Conservation (phyloP, 176 grass and related monocot genomes). For the Thalia dealbata region DNA sequence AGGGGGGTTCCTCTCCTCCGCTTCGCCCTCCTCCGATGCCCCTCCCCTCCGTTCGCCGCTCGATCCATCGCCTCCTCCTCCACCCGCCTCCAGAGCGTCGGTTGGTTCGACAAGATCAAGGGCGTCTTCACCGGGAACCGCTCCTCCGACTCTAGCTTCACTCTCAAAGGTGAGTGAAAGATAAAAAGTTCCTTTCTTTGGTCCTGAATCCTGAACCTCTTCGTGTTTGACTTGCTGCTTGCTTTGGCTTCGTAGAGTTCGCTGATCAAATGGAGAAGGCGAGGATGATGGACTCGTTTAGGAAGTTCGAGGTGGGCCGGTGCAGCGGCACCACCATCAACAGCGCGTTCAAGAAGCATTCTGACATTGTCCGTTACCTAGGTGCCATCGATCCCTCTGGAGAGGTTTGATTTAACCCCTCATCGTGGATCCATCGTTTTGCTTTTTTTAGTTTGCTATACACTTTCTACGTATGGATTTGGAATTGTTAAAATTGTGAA, state of each 20-base stretch:
- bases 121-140: constrained; percentile 64
- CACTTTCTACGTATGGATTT: background rate
- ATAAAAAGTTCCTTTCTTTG: background rate
- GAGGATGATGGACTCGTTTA: constrained; percentile 40
- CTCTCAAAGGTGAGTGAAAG: constrained; percentile 41
- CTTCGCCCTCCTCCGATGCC: background rate
- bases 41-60: constrained; percentile 11
- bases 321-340: constrained; percentile 5
- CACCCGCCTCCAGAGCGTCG: constrained; percentile 50
- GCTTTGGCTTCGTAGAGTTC: constrained; percentile 44
- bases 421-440: background rate
- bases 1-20: background rate
- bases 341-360: constrained; percentile 4
- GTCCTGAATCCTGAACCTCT: background rate
- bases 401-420: constrained; percentile 1
- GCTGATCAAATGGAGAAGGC: constrained; percentile 79
- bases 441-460: background rate
- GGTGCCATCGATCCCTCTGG: constrained; percentile 2
- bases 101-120: constrained; percentile 95
- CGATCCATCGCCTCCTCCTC: constrained; percentile 66
- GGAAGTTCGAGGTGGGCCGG: constrained; percentile 7
- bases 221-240: background rate
- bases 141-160: constrained; percentile 30
- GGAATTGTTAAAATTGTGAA: background rate
- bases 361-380: constrained; percentile 7